Conservation (phyloP, 257 asterid genomes). For the Coffea canephora region DNA sequence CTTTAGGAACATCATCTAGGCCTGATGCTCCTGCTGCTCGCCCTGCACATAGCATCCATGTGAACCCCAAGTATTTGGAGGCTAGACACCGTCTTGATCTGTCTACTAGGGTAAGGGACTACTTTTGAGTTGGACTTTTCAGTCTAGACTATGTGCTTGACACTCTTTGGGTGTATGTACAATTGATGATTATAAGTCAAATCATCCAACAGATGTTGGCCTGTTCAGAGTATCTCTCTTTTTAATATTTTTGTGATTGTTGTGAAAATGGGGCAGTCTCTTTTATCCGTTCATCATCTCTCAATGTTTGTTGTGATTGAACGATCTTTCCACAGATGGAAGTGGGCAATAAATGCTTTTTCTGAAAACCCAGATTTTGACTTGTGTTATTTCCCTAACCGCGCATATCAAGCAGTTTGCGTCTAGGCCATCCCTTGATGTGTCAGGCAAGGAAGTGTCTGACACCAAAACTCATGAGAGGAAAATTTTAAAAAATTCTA, state of each 20-base stretch:
- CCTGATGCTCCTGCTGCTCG: slow-evolving; percentile 70
- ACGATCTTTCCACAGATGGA: background rate
- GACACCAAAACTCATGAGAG: background rate
- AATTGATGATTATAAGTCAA: background rate
- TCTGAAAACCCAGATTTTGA: background rate
- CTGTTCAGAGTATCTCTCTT: background rate
- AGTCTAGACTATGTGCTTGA: background rate
- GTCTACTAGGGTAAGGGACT: slow-evolving; percentile 55
- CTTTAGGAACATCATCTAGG: slow-evolving; percentile 41
- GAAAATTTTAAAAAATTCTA: too few relatives aligned
- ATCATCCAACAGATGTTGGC: background rate
- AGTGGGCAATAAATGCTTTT: background rate
- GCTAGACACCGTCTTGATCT: slow-evolving; percentile 71
- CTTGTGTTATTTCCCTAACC: background rate
- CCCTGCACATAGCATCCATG: slow-evolving; percentile 79
- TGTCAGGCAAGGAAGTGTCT: background rate
- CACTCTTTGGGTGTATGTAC: background rate
- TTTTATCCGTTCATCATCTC: background rate
- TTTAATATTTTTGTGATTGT: background rate
- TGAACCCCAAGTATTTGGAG: slow-evolving; percentile 86
- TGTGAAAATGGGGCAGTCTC: background rate
- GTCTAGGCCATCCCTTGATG: background rate
- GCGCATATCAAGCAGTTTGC: background rate
- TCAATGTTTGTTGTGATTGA: background rate
- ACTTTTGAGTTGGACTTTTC: background rate